Percentiles rank a stretch among this genome's conserved stretches.
phyloP scores from a whole-genome alignment of 768 basidiomycete genomes.

The Bullera alba region DNA sequence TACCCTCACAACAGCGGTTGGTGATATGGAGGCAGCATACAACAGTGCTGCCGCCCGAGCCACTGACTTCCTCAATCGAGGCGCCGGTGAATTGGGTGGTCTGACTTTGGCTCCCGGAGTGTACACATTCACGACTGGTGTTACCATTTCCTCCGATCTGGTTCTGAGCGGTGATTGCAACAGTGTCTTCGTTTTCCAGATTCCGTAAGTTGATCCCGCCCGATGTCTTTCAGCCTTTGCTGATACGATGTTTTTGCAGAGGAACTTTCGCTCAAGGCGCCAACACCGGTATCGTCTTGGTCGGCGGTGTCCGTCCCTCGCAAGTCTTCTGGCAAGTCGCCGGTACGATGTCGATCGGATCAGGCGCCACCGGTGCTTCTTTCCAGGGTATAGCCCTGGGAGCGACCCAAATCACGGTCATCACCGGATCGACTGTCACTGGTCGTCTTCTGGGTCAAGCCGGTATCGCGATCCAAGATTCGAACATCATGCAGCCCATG shows the following conservation, averaged over 20 bases:
- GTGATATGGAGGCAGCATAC: conserved; percentile 12
- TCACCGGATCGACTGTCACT: conserved; percentile 5
- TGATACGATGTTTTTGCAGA: no score
- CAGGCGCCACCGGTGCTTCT: conserved; percentile 8
- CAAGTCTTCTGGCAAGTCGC: conserved; percentile 19
- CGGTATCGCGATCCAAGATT: conserved; percentile 5
- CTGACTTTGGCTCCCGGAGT: conserved; percentile 15
- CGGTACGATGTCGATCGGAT: conserved; percentile 7
- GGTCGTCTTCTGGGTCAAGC: conserved; percentile 11
- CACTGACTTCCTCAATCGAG: conserved; percentile 1
- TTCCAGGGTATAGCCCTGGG: conserved; percentile 18
- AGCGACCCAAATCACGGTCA: conserved; percentile 9
- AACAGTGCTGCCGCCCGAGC: conserved; percentile 8
- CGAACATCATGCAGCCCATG: conserved; percentile 6
- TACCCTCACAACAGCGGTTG: conserved; percentile 7
- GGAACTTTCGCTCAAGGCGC: conserved; percentile 11
- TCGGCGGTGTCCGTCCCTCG: conserved; percentile 11
- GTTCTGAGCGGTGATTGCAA: conserved; percentile 6
- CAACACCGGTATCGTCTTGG: conserved; percentile 9
- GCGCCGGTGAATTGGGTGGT: conserved; percentile 12
- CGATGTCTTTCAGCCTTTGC: no score
- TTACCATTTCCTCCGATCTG: conserved; percentile 7
- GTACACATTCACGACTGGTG: conserved; percentile 9
- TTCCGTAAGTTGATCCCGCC: conserved; percentile 16
- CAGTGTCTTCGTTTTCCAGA: conserved; percentile 19